Percentiles rank a stretch among this genome's conserved stretches.
These are phyloP conservation scores for Cercospora sp. DNA, from an alignment of 2,329 filamentous ascomycete genomes.

Conservation along the genomic window DNA sequence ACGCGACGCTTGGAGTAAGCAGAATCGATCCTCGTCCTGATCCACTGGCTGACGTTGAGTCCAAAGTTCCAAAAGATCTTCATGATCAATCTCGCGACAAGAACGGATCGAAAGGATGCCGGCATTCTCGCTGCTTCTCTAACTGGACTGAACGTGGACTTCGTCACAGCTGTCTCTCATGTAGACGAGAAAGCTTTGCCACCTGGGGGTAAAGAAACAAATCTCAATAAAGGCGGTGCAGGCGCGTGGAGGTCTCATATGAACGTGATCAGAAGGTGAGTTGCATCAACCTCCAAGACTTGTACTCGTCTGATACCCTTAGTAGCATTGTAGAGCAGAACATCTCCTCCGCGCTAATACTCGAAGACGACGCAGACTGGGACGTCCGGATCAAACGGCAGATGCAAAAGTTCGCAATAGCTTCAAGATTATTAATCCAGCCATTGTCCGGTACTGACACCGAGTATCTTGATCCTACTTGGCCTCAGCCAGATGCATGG, in stretches of 20 bases:
- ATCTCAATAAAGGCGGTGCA: background rate
- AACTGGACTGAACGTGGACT: conserved; percentile 49
- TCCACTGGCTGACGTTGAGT: background rate
- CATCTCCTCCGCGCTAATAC: background rate
- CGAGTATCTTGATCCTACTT: background rate
- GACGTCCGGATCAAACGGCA: background rate
- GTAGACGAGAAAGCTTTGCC: background rate
- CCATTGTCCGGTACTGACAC: background rate
- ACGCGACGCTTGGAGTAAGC: background rate
- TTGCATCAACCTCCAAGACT: background rate
- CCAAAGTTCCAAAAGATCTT: conserved; percentile 53
- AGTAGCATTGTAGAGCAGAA: background rate
- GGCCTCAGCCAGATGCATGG: background rate
- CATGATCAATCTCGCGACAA: conserved; percentile 52
- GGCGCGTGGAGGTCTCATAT: conserved; percentile 9
- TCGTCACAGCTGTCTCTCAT: conserved; percentile 25
- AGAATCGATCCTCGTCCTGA: background rate
- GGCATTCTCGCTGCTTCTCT: conserved; percentile 51
- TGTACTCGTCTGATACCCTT: background rate
- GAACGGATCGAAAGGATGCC: conserved; percentile 54
- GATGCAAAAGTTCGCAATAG: background rate
- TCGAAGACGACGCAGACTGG: background rate
- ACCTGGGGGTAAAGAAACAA: background rate
- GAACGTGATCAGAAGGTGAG: conserved; percentile 6
- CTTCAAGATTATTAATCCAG: background rate